Percentiles rank a stretch among this genome's conserved stretches.
Evolutionary conservation across 1,284 basidiomycete species (phyloP).

Genomic region (Peniophora sp.): DNA sequence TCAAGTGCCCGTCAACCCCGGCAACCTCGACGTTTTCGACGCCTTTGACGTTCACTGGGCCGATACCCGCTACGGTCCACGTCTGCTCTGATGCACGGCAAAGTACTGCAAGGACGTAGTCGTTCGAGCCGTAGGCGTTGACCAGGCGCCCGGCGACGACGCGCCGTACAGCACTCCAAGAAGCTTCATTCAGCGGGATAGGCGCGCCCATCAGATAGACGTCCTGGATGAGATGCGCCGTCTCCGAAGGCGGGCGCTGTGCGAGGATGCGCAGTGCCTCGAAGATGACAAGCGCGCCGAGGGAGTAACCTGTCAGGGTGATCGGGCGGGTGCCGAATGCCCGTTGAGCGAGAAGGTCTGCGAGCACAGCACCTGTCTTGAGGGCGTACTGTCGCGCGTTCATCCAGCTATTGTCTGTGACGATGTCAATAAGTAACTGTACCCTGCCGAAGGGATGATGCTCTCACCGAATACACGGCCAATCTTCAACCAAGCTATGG

Average conservation of each 20-base stretch:
- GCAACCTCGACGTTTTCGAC: constrained; percentile 62
- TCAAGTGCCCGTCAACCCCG: constrained; percentile 44
- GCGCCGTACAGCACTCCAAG: constrained; percentile 60
- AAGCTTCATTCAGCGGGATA: constrained; percentile 40
- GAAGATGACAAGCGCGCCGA: constrained; percentile 48
- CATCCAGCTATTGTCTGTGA: constrained; percentile 52
- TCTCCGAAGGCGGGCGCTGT: constrained; percentile 33
- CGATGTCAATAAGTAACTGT: not conserved
- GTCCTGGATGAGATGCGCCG: constrained; percentile 56
- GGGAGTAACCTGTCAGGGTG: constrained; percentile 48
- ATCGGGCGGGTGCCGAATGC: constrained; percentile 51
- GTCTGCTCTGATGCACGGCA: constrained; percentile 56
- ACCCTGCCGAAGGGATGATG: not conserved
- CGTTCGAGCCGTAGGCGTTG: constrained; percentile 63
- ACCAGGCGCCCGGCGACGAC: constrained; percentile 64
- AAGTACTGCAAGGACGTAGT: constrained; percentile 72
- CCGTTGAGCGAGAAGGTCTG: constrained; percentile 39
- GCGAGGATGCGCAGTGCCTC: constrained; percentile 35
- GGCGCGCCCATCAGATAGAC: constrained; percentile 72
- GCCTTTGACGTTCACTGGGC: constrained; percentile 55
- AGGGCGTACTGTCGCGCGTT: constrained; percentile 41
- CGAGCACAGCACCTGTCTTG: constrained; percentile 50
- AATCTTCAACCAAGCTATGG: constrained; percentile 43
- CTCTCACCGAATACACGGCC: constrained; percentile 44
- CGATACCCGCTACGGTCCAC: constrained; percentile 64